Conservation (phyloP, 169 alveolate species). For the Cryptosporidium canis region DNA sequence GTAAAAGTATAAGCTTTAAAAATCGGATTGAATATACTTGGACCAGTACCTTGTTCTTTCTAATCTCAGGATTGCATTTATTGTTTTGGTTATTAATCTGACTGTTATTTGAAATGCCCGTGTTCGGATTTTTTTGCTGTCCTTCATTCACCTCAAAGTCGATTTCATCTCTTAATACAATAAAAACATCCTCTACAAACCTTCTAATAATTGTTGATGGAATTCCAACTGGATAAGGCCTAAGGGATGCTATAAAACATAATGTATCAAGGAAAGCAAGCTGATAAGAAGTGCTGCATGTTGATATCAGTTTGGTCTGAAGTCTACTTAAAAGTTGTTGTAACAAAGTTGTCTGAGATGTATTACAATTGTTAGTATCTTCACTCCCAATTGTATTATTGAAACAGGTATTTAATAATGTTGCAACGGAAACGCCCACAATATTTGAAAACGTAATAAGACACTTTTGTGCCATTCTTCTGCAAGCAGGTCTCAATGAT, state of each 20-base stretch:
- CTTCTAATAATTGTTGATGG: conserved; percentile 60
- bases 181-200: conserved; percentile 50
- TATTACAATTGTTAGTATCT: not conserved
- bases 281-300: conserved; percentile 63
- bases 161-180: conserved; percentile 50
- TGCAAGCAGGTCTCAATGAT: conserved; percentile 50
- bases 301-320: conserved; percentile 64
- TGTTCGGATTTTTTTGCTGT: conserved; percentile 3
- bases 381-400: not conserved
- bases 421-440: conserved; percentile 57
- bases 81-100: not conserved
- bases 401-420: conserved; percentile 32
- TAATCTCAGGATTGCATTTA: conserved; percentile 15
- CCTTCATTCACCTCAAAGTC: conserved; percentile 30
- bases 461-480: conserved; percentile 72
- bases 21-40: conserved; percentile 74
- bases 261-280: conserved; percentile 58
- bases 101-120: not conserved
- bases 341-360: conserved; percentile 26
- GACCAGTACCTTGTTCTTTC: conserved; percentile 48
- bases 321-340: conserved; percentile 60
- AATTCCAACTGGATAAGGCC: conserved; percentile 60
- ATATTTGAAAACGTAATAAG: conserved; percentile 16
- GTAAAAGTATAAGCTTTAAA: conserved; percentile 75
- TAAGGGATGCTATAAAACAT: conserved; percentile 57